Conservation (phyloP, 2,329 filamentous ascomycete species). For the Penicillium sp. region DNA sequence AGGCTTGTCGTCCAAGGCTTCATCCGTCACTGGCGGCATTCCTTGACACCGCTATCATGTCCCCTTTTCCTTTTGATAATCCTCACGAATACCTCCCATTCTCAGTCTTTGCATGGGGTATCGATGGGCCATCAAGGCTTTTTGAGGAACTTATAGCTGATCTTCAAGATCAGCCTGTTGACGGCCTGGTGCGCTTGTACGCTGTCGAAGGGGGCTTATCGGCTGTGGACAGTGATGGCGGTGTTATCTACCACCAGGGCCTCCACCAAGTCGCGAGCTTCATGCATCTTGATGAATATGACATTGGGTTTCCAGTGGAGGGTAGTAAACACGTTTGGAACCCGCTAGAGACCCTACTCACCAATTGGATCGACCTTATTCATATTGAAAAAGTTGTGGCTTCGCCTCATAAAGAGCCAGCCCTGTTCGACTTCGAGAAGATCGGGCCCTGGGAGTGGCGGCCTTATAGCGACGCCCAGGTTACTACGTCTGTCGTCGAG, state of each 20-base stretch:
- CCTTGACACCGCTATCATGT: slow-evolving; percentile 16
- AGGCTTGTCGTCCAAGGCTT: slow-evolving; percentile 21
- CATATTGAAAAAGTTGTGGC: slow-evolving; percentile 17
- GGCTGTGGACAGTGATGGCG: slow-evolving; percentile 17
- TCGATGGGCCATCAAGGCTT: slow-evolving; percentile 5
- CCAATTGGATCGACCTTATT: slow-evolving; percentile 25
- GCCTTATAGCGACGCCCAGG: slow-evolving; percentile 30
- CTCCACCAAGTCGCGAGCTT: slow-evolving; percentile 11
- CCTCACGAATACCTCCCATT: slow-evolving; percentile 4
- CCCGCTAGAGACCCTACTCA: slow-evolving; percentile 24
- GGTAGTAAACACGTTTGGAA: slow-evolving; percentile 19
- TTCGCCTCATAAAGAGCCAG: slow-evolving; percentile 17
- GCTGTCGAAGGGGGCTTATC: slow-evolving; percentile 8
- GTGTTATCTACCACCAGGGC: slow-evolving; percentile 30
- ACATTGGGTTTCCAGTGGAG: slow-evolving; percentile 16
- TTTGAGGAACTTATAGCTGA: slow-evolving; percentile 22
- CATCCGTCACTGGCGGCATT: slow-evolving; percentile 26
- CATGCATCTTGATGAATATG: slow-evolving; percentile 8
- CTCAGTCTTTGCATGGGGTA: slow-evolving; percentile 26
- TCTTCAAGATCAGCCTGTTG: slow-evolving; percentile 16
- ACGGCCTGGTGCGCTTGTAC: slow-evolving; percentile 26
- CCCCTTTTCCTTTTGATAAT: slow-evolving; percentile 7
- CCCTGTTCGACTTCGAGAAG: slow-evolving; percentile 17
- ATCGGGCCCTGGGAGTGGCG: slow-evolving; percentile 32
- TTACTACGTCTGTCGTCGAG: slow-evolving; percentile 21